Evolutionary conservation across 1,139 yeast species (phyloP), one percentile per base, ranked within the genome.

Genomic region (Taiozyma sp.): DNA sequence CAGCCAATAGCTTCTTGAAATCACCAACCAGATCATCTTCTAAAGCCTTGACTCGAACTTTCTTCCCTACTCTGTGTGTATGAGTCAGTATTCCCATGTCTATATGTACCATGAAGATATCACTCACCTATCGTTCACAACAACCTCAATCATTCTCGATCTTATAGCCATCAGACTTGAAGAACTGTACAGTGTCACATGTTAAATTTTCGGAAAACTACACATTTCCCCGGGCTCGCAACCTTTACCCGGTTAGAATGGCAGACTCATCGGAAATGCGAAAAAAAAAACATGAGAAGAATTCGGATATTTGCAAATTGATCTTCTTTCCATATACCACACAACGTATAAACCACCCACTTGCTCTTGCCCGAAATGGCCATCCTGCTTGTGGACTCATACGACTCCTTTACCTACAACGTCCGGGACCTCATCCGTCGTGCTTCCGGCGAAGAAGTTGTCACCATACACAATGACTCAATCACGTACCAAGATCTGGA

Each of bases 381-480:
- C 10, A 79, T 89, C 51, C 80, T 93, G 22, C 79, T 93, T 54
- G 81, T 93, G 23, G 99, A 93, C 67, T 91, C 97, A 7, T 92
- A 93, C 64, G 99, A 93, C 67, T 92, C 98, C 12, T 93, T 92
- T 74, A 87, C 97, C 4, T 87, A 81, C 70, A 93, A 93, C 65
- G 78, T 93, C 50, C 80, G 81, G 38, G 78, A 80, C 51, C 75
- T 92, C 38, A 68, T 93, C n/a, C 80, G 77, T 56, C 67, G 69
- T 19, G 73, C 81, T 13, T 76, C 87, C 0, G 75, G 74, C 0
- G 77, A 79, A 40, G 68, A 73, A 39, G 93, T 90, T 13, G 70
- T 78, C 38, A 84, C 88, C 2, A 80, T 91, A 43, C 93, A 86
- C 63, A 90, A 90, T 65, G 96, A 92, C 66, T 71, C 89, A 0